These are phyloP conservation scores for Cyberlindnera suaveolens DNA, from an alignment of 805 yeast species.

Conservation along the genomic window DNA sequence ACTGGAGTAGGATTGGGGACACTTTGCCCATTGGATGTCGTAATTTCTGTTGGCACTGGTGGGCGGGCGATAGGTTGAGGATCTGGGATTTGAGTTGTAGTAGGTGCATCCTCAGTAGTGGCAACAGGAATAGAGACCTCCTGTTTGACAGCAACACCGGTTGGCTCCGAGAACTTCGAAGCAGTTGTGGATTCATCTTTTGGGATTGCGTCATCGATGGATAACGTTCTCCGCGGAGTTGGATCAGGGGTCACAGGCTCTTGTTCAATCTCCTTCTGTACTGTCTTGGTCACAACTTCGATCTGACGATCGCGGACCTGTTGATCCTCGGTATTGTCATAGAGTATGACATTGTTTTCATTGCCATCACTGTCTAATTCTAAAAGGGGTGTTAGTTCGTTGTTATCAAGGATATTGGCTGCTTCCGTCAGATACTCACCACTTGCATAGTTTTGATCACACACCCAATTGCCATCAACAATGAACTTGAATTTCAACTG, in stretches of 20 bases:
- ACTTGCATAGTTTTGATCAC: conserved; percentile 16
- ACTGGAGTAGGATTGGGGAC: not conserved
- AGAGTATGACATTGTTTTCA: conserved; percentile 30
- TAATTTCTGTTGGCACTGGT: not conserved
- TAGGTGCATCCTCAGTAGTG: not conserved
- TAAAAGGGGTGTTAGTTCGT: conserved; percentile 17
- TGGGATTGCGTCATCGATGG: not conserved
- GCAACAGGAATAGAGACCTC: conserved; percentile 1
- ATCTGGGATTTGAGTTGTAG: not conserved
- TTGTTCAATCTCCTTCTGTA: conserved; percentile 1
- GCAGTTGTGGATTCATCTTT: not conserved
- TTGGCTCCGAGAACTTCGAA: conserved; percentile 1
- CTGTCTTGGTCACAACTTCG: conserved; percentile 5
- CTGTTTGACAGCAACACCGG: not conserved
- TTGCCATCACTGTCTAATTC: conserved; percentile 32
- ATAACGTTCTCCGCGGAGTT: conserved; percentile 11
- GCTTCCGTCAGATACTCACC: conserved; percentile 17
- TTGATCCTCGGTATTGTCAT: conserved; percentile 7
- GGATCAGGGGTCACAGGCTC: conserved; percentile 28
- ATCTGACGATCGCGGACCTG: not conserved
- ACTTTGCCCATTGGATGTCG: conserved; percentile 1
- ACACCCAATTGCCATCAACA: conserved; percentile 16
- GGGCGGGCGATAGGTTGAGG: conserved; percentile 1
- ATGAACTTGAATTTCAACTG: conserved; percentile 23
- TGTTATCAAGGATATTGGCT: conserved; percentile 16